These are phyloP conservation scores for Colletotrichum destructivum DNA, from an alignment of 2,329 filamentous ascomycete species.

Conservation along the genomic window DNA sequence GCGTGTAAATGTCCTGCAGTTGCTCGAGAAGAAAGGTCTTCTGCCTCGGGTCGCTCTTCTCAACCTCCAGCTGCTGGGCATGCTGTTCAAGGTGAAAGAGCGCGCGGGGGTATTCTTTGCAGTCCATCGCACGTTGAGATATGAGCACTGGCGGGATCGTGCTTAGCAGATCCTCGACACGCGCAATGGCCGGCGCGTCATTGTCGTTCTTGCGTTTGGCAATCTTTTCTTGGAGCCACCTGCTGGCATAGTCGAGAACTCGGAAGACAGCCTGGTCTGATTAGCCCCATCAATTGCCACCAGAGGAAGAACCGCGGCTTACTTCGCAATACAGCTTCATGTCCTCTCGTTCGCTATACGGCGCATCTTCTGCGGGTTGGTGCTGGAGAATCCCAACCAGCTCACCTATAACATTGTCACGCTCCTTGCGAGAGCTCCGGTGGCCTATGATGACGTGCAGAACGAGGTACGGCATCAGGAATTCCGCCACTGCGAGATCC, in stretches of 20 bases:
- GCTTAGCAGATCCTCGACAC: conserved; percentile 66
- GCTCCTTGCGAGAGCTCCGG: conserved; percentile 71
- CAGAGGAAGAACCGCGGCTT: conserved; percentile 49
- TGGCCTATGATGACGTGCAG: conserved; percentile 87
- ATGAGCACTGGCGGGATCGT: conserved; percentile 81
- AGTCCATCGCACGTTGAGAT: conserved; percentile 90
- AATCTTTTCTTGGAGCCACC: conserved; percentile 88
- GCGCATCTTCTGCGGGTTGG: conserved; percentile 64
- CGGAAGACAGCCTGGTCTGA: conserved; percentile 84
- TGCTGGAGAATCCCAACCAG: conserved; percentile 81
- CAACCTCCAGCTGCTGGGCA: conserved; percentile 69
- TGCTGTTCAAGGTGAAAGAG: conserved; percentile 96
- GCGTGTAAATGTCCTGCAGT: conserved; percentile 93
- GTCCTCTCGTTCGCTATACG: conserved; percentile 78
- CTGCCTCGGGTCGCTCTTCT: conserved; percentile 64
- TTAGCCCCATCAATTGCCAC: neutral
- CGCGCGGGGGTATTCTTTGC: conserved; percentile 91
- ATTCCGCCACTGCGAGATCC: conserved; percentile 88
- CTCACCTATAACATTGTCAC: conserved; percentile 78
- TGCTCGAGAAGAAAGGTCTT: conserved; percentile 80
- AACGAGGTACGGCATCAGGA: conserved; percentile 89
- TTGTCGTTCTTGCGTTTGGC: conserved; percentile 47
- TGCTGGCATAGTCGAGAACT: conserved; percentile 90
- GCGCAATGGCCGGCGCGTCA: conserved; percentile 65
- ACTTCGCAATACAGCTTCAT: conserved; percentile 91